Evolutionary conservation across 192 early-diverging fungal genomes (phyloP), one percentile per base, ranked within the genome.

Genomic region (Gryganskiella cystojenkinii): DNA sequence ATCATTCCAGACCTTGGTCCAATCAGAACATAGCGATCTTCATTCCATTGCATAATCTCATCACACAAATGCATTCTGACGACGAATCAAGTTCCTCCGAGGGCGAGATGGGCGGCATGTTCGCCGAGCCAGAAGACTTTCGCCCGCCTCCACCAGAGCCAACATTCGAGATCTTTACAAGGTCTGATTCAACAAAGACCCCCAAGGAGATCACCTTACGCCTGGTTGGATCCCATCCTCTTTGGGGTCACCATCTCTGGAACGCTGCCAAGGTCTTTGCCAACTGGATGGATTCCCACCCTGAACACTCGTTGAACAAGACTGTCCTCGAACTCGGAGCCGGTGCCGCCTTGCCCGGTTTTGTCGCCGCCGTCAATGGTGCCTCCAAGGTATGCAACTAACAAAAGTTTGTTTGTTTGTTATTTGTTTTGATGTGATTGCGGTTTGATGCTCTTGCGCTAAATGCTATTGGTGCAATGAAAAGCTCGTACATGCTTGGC

Each of bases 181-280:
- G 91, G 40, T 52, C 84, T 14, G 43, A 61, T 10, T 72, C 82
- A 50, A 62, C 67, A 45, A 81, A 75, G 30, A 34, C 52, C 4
- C 70, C 71, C 3, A 34, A 49, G 25, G 70, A 71, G 28, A 80
- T 92, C 35, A 80, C 62, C 43, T 70, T 93, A 28, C 85, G 86
- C 15, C 82, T 92, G 5, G 85, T 94, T 24, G 92, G 92, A 31
- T 83, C 87, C 13, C 92, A 94, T 61, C 91, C 92, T 37, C 84
- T 97, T 1, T 95, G 94, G 94, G 94, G 86, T 17, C 95, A 98
- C 70, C 81, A 90, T 46, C 86, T 98, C 30, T 98, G 96, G 96
- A 98, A 98, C 62, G 94, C 95, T 3, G 92, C 93, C 45, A 90
- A 92, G 70, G 87, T 86, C 33, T 88, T 96, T 85, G 88, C 94